Evolutionary conservation across 2,329 filamentous ascomycete genomes (phyloP), one percentile per base, ranked within the genome.

Genomic region (Helotiales sp.): DNA sequence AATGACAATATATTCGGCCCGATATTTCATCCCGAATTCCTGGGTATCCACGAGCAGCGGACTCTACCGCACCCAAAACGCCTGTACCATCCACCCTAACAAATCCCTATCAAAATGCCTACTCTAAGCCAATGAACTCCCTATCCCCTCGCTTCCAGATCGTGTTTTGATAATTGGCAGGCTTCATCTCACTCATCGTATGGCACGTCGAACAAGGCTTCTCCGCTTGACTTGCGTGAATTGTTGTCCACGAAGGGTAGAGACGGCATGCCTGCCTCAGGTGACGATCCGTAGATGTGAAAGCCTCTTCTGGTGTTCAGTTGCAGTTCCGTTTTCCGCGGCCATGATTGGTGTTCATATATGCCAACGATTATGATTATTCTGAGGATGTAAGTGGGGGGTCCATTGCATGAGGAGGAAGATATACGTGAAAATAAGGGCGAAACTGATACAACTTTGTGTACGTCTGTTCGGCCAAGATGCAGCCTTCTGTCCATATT

Each of bases 361-460:
- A 71, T 28, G 50, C 63, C 66, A 34, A 70, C 49, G 11, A 70
- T 50, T 2, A 71, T 32, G 28, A 72, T 61, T 17, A 71, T 47
- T 26, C 69, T 72, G 20, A 47, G 22, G 28, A 6, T 47, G 47
- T 70, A 28, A 72, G 68, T 37, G 49, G 37, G 22, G 15, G 10
- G 26, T 45, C 17, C 1, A 32, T 20, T 22, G 15, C 37, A 20
- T 15, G 20, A 10, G 20, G 37, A 15, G 11, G n/a, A n/a, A 37
- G 3, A 66, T 67, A 58, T 52, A 73, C 71, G 63, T 61, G 63
- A 73, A 69, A 20, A 72, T 57, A n/a, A 73, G 24, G n/a, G 70
- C 65, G 32, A 72, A 64, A 43, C 64, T 61, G 3, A 72, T 43
- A 37, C 71, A 73, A 13, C 71, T 64, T 61, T 72, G 68, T 13